Evolutionary conservation across 2,329 filamentous ascomycete genomes (phyloP).

Genomic region (Scedosporium apiospermum): DNA sequence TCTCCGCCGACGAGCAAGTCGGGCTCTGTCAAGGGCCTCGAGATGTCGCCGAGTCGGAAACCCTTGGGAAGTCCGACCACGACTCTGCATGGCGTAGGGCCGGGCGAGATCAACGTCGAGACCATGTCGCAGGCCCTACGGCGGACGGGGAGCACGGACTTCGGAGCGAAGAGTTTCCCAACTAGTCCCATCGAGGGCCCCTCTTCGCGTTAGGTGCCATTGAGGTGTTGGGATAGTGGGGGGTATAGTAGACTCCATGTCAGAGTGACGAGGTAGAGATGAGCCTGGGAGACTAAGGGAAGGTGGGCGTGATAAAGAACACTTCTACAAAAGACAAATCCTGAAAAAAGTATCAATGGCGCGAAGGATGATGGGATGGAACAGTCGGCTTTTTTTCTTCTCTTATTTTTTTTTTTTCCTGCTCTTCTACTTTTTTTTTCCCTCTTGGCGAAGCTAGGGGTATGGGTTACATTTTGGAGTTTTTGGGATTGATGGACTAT

Average conservation of each 20-base stretch:
- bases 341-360: too few relatives aligned
- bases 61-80: conserved; percentile 55
- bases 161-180: conserved; percentile 50
- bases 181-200: conserved; percentile 44
- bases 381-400: neutral
- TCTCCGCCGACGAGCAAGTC: conserved; percentile 71
- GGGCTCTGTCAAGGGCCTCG: conserved; percentile 63
- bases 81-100: conserved; percentile 37
- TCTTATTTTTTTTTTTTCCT: neutral
- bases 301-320: neutral
- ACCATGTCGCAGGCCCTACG: conserved; percentile 87
- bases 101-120: conserved; percentile 72
- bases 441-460: neutral
- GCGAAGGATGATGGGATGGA: neutral
- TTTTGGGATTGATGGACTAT: too few relatives aligned
- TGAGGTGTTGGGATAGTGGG: neutral
- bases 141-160: conserved; percentile 75
- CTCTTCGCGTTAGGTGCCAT: neutral
- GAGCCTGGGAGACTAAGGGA: neutral
- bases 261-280: neutral
- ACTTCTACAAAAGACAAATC: too few relatives aligned
- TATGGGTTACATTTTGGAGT: neutral
- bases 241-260: too few relatives aligned
- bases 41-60: conserved; percentile 54
- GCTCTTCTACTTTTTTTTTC: neutral